Evolutionary conservation across 2,329 filamentous ascomycete species (phyloP).

Genomic region (Venturia carpophila): DNA sequence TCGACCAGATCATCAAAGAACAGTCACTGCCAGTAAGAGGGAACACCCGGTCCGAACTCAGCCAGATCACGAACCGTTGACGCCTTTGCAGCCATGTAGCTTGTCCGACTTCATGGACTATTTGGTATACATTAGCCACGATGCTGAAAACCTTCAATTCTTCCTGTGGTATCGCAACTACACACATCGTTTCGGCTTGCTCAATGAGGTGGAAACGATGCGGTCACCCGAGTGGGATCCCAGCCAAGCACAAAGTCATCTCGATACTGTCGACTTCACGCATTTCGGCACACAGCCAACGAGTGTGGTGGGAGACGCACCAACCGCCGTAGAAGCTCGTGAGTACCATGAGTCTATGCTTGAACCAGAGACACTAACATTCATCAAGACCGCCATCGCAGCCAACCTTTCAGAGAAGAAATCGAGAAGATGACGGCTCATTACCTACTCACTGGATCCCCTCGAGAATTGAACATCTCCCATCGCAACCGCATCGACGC

Average conservation of each 20-base stretch:
- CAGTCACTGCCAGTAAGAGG: neutral
- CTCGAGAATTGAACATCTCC: neutral
- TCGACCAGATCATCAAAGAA: constrained; percentile 3
- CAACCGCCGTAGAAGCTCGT: neutral
- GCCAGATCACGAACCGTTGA: no score
- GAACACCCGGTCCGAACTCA: neutral
- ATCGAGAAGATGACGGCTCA: no score
- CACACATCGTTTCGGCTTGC: constrained; percentile 21
- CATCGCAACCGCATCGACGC: neutral
- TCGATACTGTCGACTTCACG: neutral
- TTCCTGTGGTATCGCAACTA: constrained; percentile 20
- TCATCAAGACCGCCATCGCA: no score
- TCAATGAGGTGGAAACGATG: constrained; percentile 25
- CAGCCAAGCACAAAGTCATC: neutral
- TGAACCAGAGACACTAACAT: no score
- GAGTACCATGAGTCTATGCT: no score
- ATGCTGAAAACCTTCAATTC: constrained; percentile 22
- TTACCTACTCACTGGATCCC: neutral
- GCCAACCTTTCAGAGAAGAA: no score
- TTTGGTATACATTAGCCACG: constrained; percentile 1
- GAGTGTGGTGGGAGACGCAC: neutral
- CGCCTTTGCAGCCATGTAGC: neutral
- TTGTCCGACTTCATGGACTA: constrained; percentile 13
- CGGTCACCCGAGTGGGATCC: constrained; percentile 23
- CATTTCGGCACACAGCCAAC: neutral